Evolutionary conservation across 768 basidiomycete species (phyloP), one percentile per base, ranked within the genome.

Genomic region (Albatrellus ellisii): DNA sequence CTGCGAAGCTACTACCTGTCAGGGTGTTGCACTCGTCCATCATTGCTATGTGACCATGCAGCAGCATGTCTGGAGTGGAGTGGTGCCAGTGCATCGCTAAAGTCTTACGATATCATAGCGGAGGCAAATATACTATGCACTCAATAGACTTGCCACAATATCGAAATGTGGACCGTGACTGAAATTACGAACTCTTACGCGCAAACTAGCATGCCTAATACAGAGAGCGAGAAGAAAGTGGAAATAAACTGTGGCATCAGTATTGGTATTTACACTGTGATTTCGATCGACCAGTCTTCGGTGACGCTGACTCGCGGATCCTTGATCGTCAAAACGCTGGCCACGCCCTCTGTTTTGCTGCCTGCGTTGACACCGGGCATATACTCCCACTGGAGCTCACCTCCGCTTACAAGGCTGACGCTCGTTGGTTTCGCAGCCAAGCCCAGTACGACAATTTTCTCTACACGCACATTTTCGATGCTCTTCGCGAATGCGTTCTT

Each of bases 371-470:
- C 66, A 20, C 88, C 87, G 5, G 67, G 62, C 15, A 58, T 63
- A 55, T 69, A 95, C 41, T 73, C 71, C 75, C 80, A 97, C 31
- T 73, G 68, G 43, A 91, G 60, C 34, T 71, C 70, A 25, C 40
- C 53, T 25, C 66, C 68, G 34, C 62, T 63, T 47, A 69, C 68
- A 28, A 70, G 54, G 51, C 63, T 72, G 22, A 92, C 77, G 36
- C 62, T 68, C 35, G 56, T 63, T 3, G 92, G 92, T 57, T 72
- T 74, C 24, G 45, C 54, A 15, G 60, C 55, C 45, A 95, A 60
- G 2, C 94, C 94, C 4, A 89, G 59, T 3, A 97, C 66, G 33
- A 92, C 68, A 18, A 98, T 56, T 59, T 77, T 76, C 61, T 94
- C 91, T 14, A 97, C 77, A 36, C 79, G 65, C 44, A 97, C 89